phyloP scores from a whole-genome alignment of 305 asterid species.

The Fraxinus albicans region DNA sequence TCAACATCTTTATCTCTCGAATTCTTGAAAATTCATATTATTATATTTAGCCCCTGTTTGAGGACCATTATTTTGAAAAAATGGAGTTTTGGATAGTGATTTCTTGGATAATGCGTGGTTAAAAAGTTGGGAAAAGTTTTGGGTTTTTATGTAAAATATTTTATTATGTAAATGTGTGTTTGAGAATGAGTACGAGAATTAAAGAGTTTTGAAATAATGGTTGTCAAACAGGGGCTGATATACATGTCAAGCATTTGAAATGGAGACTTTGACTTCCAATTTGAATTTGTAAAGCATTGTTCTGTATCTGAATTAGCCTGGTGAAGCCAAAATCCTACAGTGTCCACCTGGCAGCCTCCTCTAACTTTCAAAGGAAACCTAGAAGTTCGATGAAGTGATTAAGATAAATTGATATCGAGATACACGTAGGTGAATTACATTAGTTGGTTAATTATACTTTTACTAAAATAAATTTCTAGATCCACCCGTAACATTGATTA shows the following conservation, averaged over 20 bases:
- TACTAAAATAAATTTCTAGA: not conserved
- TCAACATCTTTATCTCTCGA: not conserved
- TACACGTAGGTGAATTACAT: not conserved
- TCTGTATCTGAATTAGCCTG: not conserved
- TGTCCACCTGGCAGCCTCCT: not conserved
- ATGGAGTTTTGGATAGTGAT: too few relatives aligned
- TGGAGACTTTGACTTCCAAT: not conserved
- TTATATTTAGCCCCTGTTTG: not conserved
- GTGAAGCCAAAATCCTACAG: not conserved
- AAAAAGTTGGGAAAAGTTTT: too few relatives aligned
- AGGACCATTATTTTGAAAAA: too few relatives aligned
- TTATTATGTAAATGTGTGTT: not conserved
- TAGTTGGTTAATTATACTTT: not conserved
- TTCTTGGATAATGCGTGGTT: too few relatives aligned
- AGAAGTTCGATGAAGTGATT: not conserved
- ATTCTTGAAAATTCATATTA: not conserved
- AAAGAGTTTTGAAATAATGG: too few relatives aligned
- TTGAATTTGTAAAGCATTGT: not conserved
- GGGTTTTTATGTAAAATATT: too few relatives aligned
- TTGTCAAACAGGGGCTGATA: not conserved
- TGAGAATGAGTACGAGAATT: too few relatives aligned
- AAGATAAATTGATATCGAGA: not conserved
- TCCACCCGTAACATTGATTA: not conserved
- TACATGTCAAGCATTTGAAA: not conserved
- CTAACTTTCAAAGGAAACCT: not conserved